These are phyloP conservation scores for Fusarium heterosporum DNA, from an alignment of 2,329 filamentous ascomycete species.

Conservation along the genomic window DNA sequence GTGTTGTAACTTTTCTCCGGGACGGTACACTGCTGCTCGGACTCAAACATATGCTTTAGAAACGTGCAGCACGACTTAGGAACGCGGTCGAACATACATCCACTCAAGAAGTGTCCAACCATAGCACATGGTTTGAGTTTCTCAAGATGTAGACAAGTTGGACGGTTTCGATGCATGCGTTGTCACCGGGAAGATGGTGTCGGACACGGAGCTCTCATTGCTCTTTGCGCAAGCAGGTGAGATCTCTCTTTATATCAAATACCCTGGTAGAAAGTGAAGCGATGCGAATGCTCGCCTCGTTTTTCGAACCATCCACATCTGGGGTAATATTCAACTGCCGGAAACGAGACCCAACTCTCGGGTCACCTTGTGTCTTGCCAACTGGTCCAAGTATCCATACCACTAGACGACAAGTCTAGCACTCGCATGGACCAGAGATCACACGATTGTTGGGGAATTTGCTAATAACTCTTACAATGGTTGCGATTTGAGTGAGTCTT, in stretches of 20 bases:
- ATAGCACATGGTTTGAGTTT: slow-evolving; percentile 22
- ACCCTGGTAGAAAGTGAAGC: slow-evolving; percentile 22
- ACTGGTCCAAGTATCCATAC: neutral
- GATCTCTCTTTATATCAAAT: slow-evolving; percentile 34
- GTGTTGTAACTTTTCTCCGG: neutral
- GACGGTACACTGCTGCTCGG: neutral
- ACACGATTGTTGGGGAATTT: slow-evolving; percentile 5
- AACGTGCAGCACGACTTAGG: slow-evolving; percentile 19
- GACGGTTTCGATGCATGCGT: slow-evolving; percentile 38
- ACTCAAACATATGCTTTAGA: slow-evolving; percentile 11
- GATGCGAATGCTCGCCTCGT: slow-evolving; percentile 25
- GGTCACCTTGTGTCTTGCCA: slow-evolving; percentile 18
- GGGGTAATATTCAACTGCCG: slow-evolving; percentile 28
- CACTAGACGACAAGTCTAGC: slow-evolving; percentile 6
- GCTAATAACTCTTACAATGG: neutral
- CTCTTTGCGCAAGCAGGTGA: slow-evolving; percentile 22
- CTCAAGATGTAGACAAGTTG: slow-evolving; percentile 34
- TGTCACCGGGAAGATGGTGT: slow-evolving; percentile 39
- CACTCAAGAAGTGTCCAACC: slow-evolving; percentile 13
- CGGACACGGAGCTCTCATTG: slow-evolving; percentile 14
- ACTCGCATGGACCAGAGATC: slow-evolving; percentile 35
- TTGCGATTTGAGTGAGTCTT: neutral
- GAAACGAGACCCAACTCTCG: slow-evolving; percentile 13
- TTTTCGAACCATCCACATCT: slow-evolving; percentile 18
- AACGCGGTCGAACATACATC: slow-evolving; percentile 18